A percentile compares a stretch with the other conserved stretches of the same genome.
Conservation (phyloP, 352 stramenopile genomes). For the Phytophthora megakarya region DNA sequence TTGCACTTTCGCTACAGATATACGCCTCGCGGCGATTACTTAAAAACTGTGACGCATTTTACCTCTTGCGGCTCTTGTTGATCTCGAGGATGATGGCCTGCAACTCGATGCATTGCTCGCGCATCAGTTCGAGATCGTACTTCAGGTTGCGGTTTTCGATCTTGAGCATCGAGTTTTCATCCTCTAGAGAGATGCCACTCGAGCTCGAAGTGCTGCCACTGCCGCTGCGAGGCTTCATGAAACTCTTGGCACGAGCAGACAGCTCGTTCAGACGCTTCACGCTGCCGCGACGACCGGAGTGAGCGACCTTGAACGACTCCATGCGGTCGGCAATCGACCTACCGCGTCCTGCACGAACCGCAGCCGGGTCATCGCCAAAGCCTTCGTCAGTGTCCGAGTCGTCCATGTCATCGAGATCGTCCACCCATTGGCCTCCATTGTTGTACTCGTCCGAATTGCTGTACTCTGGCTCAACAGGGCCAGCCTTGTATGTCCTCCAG, state of each 20-base stretch:
- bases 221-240: constrained; percentile 68
- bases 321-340: constrained; percentile 68
- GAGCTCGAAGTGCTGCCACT: constrained; percentile 71
- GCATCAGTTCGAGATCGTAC: constrained; percentile 89
- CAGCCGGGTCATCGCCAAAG: constrained; percentile 50
- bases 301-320: constrained; percentile 59
- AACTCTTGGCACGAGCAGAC: constrained; percentile 68
- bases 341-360: constrained; percentile 37
- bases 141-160: constrained; percentile 89
- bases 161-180: constrained; percentile 88
- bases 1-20: constrained; percentile 40
- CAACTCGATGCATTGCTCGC: constrained; percentile 87
- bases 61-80: constrained; percentile 89
- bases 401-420: constrained; percentile 45
- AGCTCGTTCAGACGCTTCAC: constrained; percentile 79
- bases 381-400: constrained; percentile 60
- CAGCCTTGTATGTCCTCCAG: constrained; percentile 60
- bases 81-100: constrained; percentile 90
- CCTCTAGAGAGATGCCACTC: constrained; percentile 73
- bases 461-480: constrained; percentile 39
- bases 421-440: constrained; percentile 49
- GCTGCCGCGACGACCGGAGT: constrained; percentile 50
- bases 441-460: constrained; percentile 49
- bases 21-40: constrained; percentile 40
- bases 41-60: constrained; percentile 36